Evolutionary conservation across 805 yeast species (phyloP).

Genomic region (Brettanomyces bruxellensis): DNA sequence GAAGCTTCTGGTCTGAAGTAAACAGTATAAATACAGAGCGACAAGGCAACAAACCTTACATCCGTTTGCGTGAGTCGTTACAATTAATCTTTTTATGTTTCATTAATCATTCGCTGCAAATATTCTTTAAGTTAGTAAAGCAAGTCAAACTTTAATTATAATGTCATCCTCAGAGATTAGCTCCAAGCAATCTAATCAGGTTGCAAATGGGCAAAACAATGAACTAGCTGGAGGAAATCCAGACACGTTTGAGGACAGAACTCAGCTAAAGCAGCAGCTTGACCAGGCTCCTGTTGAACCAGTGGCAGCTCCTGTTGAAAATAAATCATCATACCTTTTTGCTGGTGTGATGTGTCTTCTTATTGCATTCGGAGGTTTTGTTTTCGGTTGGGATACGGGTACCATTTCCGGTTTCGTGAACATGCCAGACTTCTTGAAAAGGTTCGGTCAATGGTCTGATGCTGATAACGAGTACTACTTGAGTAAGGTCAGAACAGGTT

Average conservation of each 20-base stretch:
- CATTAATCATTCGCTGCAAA: too few relatives aligned
- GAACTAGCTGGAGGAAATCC: too few relatives aligned
- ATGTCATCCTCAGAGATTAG: too few relatives aligned
- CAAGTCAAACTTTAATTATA: too few relatives aligned
- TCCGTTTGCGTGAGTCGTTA: too few relatives aligned
- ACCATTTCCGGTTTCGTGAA: constrained; percentile 65
- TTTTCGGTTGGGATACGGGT: constrained; percentile 74
- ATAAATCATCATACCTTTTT: constrained; percentile 6
- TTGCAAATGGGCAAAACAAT: too few relatives aligned
- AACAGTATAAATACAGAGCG: too few relatives aligned
- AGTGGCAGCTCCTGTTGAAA: constrained; percentile 12
- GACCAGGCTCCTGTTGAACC: constrained; percentile 12
- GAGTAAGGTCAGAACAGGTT: constrained; percentile 46
- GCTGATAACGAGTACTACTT: constrained; percentile 33
- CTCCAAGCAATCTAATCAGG: too few relatives aligned
- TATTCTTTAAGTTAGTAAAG: too few relatives aligned
- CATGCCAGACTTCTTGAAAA: constrained; percentile 41
- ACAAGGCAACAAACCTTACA: too few relatives aligned
- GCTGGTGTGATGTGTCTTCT: constrained; percentile 34
- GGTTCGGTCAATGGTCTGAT: constrained; percentile 37
- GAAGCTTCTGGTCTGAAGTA: too few relatives aligned
- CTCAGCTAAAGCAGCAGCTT: constrained; percentile 2
- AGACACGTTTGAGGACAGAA: background rate
- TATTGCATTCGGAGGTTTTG: constrained; percentile 70
- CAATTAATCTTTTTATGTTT: too few relatives aligned